phyloP scores from a whole-genome alignment of 768 basidiomycete genomes.

The Pleurotus ostreatus region DNA sequence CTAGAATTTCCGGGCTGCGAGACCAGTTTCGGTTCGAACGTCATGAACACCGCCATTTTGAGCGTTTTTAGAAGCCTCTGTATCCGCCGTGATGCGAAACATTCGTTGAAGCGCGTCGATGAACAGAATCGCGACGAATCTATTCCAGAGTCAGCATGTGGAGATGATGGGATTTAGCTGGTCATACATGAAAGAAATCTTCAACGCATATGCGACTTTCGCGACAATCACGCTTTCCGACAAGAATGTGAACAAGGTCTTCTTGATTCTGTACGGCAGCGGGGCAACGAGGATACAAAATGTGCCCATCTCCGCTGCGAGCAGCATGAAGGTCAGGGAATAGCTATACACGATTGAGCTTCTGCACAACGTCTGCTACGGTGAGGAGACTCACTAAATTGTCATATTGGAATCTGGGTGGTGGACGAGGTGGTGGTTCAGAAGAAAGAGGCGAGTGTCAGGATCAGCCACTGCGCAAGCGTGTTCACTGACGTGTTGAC shows the following conservation, averaged over 20 bases:
- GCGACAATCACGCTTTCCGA: constrained; percentile 68
- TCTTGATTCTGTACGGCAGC: constrained; percentile 72
- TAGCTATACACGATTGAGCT: constrained; percentile 45
- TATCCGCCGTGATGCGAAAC: constrained; percentile 74
- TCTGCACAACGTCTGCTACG: constrained; percentile 10
- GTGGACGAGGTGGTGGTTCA: constrained; percentile 9
- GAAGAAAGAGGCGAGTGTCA: constrained; percentile 9
- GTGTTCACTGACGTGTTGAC: constrained; percentile 12
- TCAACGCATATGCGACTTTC: constrained; percentile 86
- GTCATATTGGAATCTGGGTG: constrained; percentile 27
- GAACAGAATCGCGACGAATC: constrained; percentile 85
- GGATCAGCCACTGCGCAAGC: background rate
- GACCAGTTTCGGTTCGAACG: constrained; percentile 78
- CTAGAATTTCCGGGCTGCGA: constrained; percentile 94
- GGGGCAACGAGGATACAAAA: constrained; percentile 84
- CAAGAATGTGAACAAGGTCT: constrained; percentile 69
- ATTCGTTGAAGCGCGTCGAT: constrained; percentile 91
- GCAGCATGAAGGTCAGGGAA: constrained; percentile 73
- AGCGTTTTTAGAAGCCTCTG: constrained; percentile 60
- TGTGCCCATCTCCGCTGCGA: constrained; percentile 81
- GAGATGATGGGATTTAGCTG: constrained; percentile 11
- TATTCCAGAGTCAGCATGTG: constrained; percentile 17
- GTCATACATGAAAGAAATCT: constrained; percentile 88
- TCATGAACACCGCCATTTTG: constrained; percentile 45
- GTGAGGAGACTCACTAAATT: constrained; percentile 34